A percentile compares a stretch with the other conserved stretches of the same genome.
These are phyloP conservation scores for Colletotrichum abscissum DNA, from an alignment of 2,329 filamentous ascomycete genomes.

Conservation along the genomic window DNA sequence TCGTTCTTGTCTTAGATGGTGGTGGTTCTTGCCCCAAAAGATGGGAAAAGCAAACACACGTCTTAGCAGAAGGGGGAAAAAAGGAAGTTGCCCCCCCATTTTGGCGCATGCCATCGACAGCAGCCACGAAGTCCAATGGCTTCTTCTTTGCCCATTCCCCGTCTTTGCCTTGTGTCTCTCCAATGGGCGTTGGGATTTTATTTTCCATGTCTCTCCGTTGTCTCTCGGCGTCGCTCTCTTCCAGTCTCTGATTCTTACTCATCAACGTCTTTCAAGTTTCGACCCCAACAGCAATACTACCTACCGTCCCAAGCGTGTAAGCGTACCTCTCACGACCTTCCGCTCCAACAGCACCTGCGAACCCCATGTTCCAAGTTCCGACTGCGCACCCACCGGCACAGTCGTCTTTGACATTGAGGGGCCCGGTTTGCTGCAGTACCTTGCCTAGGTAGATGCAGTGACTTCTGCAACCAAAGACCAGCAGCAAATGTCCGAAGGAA, in stretches of 20 bases:
- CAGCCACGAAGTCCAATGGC: neutral
- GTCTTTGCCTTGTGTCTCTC: conserved; percentile 17
- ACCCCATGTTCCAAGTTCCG: neutral
- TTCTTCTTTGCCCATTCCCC: neutral
- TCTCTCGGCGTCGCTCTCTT: neutral
- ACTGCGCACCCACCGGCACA: conserved; percentile 6
- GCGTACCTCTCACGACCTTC: neutral
- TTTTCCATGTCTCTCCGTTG: conserved; percentile 12
- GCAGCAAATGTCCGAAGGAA: conserved; percentile 27
- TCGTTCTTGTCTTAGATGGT: neutral
- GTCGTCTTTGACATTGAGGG: neutral
- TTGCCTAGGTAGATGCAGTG: neutral
- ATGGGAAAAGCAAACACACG: neutral
- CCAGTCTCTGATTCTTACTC: neutral
- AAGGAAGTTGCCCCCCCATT: conserved; percentile 9
- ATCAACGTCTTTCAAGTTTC: neutral
- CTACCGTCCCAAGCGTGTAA: too few relatives aligned
- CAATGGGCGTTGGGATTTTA: neutral
- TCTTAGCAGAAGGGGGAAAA: neutral
- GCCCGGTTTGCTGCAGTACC: neutral
- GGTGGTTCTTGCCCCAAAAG: neutral
- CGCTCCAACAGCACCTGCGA: neutral
- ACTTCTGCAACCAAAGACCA: conserved; percentile 12
- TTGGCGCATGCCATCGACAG: conserved; percentile 20
- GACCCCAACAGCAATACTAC: neutral